These are phyloP conservation scores for Metarhizium album DNA, from an alignment of 2,329 filamentous ascomycete genomes.

Conservation along the genomic window DNA sequence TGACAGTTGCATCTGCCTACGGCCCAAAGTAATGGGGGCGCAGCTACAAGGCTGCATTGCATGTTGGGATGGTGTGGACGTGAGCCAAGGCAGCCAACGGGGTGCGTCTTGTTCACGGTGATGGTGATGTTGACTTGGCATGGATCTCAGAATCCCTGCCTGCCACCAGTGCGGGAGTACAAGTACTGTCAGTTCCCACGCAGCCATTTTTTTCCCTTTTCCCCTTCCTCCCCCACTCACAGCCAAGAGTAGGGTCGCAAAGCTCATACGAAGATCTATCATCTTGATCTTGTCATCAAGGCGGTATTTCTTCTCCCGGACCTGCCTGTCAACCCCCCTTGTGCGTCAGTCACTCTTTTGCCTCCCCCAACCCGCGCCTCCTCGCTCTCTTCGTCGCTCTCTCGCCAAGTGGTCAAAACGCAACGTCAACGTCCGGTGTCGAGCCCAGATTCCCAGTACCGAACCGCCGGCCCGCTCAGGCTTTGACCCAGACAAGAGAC, in stretches of 20 bases:
- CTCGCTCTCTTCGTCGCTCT: conserved; percentile 46
- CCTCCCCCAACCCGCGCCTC: conserved; percentile 16
- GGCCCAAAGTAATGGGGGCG: too few species aligned
- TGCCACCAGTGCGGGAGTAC: neutral
- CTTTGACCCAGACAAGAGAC: conserved; percentile 1
- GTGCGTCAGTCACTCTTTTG: conserved; percentile 27
- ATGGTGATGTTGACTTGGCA: conserved; percentile 6
- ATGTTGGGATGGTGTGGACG: neutral
- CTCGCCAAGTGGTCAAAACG: conserved; percentile 16
- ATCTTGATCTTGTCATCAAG: conserved; percentile 36
- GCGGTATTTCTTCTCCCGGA: conserved; percentile 40
- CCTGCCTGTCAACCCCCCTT: conserved; percentile 40
- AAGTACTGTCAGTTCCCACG: conserved; percentile 6
- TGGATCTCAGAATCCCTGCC: conserved; percentile 7
- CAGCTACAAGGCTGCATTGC: too few species aligned
- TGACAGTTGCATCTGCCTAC: too few species aligned
- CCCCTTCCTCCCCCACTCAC: conserved; percentile 40
- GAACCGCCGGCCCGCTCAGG: conserved; percentile 10
- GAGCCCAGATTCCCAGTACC: neutral
- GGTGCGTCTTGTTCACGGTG: neutral
- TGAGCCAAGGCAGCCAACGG: neutral
- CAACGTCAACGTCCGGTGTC: neutral
- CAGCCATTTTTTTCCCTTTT: conserved; percentile 14
- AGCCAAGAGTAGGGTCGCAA: conserved; percentile 48
- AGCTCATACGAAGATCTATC: conserved; percentile 37